Base-by-base conservation (phyloP, 805 yeast genomes). In the Komagataella populi region DNA sequence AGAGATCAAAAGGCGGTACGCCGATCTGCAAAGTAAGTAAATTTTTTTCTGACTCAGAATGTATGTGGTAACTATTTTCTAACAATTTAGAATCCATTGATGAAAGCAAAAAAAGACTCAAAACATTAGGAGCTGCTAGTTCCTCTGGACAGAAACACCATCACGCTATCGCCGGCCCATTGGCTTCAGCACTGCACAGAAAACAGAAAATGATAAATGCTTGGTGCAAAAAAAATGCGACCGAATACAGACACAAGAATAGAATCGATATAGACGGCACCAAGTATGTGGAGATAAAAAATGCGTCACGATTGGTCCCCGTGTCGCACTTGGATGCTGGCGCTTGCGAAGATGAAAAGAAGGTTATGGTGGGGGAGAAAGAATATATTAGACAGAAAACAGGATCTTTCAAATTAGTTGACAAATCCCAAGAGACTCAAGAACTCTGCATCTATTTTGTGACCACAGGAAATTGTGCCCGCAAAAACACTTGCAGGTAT, bases 401-500 rank as follows among this genome's bases (percentile, higher is more conserved):
- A 48, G 50, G 49, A 16, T 16, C 23, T 16, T 17, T 48, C 23
- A 18, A 39, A 17, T 8, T 39, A 10, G 22, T 22, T 23, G 53
- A 50, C n/a, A 47, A 48, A 45, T 65, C 55, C 72, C 62, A 57
- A 59, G 69, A 12, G 61, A 72, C 54, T 60, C 68, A 47, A 77
- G 77, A 58, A 54, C 53, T 55, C 47, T 23, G 54, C 52, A 55
- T 60, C 59, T 54, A 51, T 61, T 53, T 55, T 56, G 60, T 59
- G 57, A 58, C 63, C 50, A 54, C 62, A 70, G 84, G 85, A 2
- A 60, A 64, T 16, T 83, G 93, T 60, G 65, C 67, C 49, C 74
- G 76, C 55, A 79, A 78, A 17, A 59, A 67, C 18, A 53, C 60
- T 4, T 86, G 93, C 61, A 68, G 67, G 22, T 82, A 72, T 57